These are phyloP conservation scores for Ustulina deusta DNA, from an alignment of 2,329 filamentous ascomycete genomes.

Conservation along the genomic window DNA sequence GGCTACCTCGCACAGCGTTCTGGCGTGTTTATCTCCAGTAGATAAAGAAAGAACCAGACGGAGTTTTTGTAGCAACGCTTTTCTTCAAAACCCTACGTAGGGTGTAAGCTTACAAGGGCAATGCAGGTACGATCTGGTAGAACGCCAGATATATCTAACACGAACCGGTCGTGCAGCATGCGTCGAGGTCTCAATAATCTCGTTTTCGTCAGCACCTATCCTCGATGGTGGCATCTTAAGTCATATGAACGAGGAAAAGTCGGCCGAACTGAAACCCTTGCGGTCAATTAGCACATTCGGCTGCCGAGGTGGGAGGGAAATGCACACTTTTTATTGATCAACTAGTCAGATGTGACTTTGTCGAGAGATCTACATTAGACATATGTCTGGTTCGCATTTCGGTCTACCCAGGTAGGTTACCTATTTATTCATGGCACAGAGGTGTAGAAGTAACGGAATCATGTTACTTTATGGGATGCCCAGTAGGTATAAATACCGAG, in stretches of 20 bases:
- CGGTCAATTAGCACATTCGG: background rate
- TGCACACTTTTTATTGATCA: background rate
- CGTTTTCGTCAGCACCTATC: constrained; percentile 1
- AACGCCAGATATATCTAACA: constrained; percentile 30
- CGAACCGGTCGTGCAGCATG: constrained; percentile 45
- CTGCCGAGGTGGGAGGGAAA: background rate
- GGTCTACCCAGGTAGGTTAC: background rate
- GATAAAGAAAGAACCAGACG: background rate
- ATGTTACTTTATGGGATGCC: background rate
- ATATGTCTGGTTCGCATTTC: constrained; percentile 22
- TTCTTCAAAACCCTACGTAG: background rate
- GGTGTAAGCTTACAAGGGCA: constrained; percentile 13
- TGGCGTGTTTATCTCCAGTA: background rate
- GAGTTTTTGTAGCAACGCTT: constrained; percentile 4
- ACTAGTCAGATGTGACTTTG: constrained; percentile 24
- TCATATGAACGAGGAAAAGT: constrained; percentile 24
- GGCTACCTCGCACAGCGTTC: constrained; percentile 6
- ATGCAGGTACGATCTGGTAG: background rate
- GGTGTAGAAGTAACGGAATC: background rate
- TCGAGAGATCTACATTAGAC: constrained; percentile 20
- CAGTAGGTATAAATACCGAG: constrained; percentile 25
- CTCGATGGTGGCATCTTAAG: constrained; percentile 21
- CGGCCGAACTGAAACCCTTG: constrained; percentile 24
- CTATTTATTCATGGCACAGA: constrained; percentile 3
- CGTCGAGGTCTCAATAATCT: constrained; percentile 34